phyloP scores from a whole-genome alignment of 2,329 filamentous ascomycete species.

The Metarhizium guizhouense region DNA sequence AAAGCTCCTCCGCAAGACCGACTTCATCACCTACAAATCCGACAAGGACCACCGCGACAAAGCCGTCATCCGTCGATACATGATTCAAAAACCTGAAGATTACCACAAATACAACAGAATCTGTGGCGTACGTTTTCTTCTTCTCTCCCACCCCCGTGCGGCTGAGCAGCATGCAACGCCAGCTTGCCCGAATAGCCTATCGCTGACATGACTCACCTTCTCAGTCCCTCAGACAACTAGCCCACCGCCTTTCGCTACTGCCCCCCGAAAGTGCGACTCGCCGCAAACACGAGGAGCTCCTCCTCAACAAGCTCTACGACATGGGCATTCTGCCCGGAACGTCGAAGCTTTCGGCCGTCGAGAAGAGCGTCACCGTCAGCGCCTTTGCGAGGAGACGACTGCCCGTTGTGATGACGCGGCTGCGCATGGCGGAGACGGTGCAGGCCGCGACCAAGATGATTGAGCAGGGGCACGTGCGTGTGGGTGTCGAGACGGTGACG shows the following conservation, averaged over 20 bases:
- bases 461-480: constrained; percentile 87
- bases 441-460: constrained; percentile 79
- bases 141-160: constrained; percentile 3
- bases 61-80: constrained; percentile 72
- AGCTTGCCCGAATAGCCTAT: neutral
- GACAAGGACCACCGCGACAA: constrained; percentile 82
- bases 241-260: constrained; percentile 77
- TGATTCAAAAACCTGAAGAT: constrained; percentile 82
- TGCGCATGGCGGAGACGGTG: constrained; percentile 87
- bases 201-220: constrained; percentile 13
- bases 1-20: constrained; percentile 85
- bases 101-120: constrained; percentile 62
- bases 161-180: neutral
- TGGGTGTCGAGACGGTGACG: constrained; percentile 82
- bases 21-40: constrained; percentile 89
- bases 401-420: constrained; percentile 81
- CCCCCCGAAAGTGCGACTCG: constrained; percentile 71
- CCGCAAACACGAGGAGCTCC: constrained; percentile 73
- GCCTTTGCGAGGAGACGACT: constrained; percentile 78
- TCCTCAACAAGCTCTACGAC: constrained; percentile 86
- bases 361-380: constrained; percentile 80
- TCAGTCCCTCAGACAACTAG: constrained; percentile 77
- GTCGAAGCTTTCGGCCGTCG: constrained; percentile 74
- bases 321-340: constrained; percentile 77
- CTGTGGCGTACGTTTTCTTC: constrained; percentile 48